These are phyloP conservation scores for Oxyria digyna DNA, from an alignment of 148 eudicot genomes.

Conservation along the genomic window DNA sequence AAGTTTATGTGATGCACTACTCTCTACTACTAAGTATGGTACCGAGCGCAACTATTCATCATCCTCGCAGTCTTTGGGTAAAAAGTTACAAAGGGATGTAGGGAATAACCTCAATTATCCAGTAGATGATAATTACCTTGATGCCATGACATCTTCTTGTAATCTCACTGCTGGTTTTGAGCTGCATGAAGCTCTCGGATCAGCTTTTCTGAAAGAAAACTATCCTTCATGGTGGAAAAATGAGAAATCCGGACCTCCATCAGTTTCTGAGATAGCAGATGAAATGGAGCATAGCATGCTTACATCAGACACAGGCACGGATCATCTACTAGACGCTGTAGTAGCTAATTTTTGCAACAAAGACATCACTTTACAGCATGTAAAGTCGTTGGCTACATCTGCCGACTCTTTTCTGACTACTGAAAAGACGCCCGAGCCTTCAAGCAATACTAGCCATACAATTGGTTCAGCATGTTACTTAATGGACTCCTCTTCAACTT, in stretches of 20 bases:
- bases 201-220: slow-evolving; percentile 39
- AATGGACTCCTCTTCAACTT: slow-evolving; percentile 35
- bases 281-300: slow-evolving; percentile 34
- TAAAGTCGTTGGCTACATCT: slow-evolving; percentile 25
- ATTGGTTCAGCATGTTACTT: slow-evolving; percentile 45
- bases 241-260: slow-evolving; percentile 19
- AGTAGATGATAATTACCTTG: slow-evolving; percentile 15
- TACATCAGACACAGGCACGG: slow-evolving; percentile 39
- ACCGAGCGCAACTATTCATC: background rate
- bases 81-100: slow-evolving; percentile 9
- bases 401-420: slow-evolving; percentile 41
- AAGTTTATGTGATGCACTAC: slow-evolving; percentile 13
- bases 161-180: slow-evolving; percentile 57
- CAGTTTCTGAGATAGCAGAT: slow-evolving; percentile 36
- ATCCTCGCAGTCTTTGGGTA: slow-evolving; percentile 6
- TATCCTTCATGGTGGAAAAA: slow-evolving; percentile 27
- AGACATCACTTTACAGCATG: slow-evolving; percentile 19
- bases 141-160: slow-evolving; percentile 17
- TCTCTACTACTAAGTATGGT: slow-evolving; percentile 17
- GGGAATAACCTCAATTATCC: slow-evolving; percentile 9
- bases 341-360: slow-evolving; percentile 49
- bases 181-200: slow-evolving; percentile 77
- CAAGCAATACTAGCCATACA: slow-evolving; percentile 28
- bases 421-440: slow-evolving; percentile 44
- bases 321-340: slow-evolving; percentile 82